A percentile compares a stretch with the other conserved stretches of the same genome.
These are phyloP conservation scores for Cytospora mali DNA, from an alignment of 2,329 filamentous ascomycete genomes.

Conservation along the genomic window DNA sequence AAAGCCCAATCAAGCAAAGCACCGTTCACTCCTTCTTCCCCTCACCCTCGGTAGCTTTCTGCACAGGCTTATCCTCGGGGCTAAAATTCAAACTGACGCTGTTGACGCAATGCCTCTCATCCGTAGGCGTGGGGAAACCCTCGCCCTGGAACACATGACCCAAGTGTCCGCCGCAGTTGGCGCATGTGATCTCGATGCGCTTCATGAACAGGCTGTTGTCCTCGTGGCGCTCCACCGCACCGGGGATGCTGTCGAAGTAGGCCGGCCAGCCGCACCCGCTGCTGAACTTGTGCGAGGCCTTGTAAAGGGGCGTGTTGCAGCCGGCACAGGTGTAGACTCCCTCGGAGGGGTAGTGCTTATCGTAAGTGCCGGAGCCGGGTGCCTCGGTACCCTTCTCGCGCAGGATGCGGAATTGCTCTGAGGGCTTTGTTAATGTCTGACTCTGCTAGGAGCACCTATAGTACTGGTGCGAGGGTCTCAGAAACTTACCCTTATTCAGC, in stretches of 20 bases:
- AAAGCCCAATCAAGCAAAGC: background rate
- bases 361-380: conserved; percentile 77
- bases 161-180: conserved; percentile 89
- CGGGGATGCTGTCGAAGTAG: conserved; percentile 93
- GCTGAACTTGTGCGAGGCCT: conserved; percentile 91
- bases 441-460: background rate
- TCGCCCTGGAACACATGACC: conserved; percentile 94
- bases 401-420: conserved; percentile 94
- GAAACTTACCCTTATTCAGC: conserved; percentile 58
- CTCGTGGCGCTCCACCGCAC: conserved; percentile 80
- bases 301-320: conserved; percentile 88
- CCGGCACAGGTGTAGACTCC: conserved; percentile 88
- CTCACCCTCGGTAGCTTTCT: conserved; percentile 44
- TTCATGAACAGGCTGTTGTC: conserved; percentile 80
- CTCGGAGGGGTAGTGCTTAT: conserved; percentile 76
- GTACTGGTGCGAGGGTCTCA: background rate
- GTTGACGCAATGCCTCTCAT: conserved; percentile 98
- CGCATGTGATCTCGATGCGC: conserved; percentile 90
- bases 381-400: conserved; percentile 90
- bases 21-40: conserved; percentile 30
- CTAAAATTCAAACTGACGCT: conserved; percentile 86
- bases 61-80: conserved; percentile 60
- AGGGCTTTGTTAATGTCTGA: background rate
- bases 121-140: conserved; percentile 79
- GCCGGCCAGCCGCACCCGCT: conserved; percentile 97